Conservation (phyloP, 1,284 basidiomycete species). For the Papiliotrema nemorosa region DNA sequence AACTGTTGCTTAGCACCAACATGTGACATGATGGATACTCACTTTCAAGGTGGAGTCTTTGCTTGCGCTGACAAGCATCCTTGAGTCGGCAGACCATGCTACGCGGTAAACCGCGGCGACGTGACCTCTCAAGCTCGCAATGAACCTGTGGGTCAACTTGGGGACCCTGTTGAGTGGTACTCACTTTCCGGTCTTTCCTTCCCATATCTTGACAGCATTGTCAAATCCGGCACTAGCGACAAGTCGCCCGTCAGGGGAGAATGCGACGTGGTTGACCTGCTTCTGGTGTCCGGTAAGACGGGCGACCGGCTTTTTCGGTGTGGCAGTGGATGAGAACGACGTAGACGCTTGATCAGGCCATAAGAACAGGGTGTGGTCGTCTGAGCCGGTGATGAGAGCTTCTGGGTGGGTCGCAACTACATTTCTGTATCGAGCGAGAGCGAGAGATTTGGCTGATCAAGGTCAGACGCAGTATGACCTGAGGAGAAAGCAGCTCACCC, state of each 20-base stretch:
- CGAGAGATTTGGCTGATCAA: conserved; percentile 70
- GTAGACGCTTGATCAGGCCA: conserved; percentile 58
- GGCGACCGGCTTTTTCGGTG: conserved; percentile 72
- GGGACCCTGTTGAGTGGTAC: conserved; percentile 19
- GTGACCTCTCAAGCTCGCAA: conserved; percentile 87
- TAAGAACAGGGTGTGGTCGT: conserved; percentile 91
- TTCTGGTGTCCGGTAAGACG: conserved; percentile 93
- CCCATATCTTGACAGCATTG: conserved; percentile 89
- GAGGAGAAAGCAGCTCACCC: conserved; percentile 53
- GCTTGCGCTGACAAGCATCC: conserved; percentile 86
- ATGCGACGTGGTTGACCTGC: conserved; percentile 91
- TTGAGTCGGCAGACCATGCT: conserved; percentile 91
- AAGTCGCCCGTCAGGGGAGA: conserved; percentile 90
- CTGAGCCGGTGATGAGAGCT: conserved; percentile 85
- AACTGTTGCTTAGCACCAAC: conserved; percentile 52
- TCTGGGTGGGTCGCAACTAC: conserved; percentile 69
- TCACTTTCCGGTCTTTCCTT: conserved; percentile 82
- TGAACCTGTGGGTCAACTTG: conserved; percentile 56
- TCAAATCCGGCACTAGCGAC: conserved; percentile 91
- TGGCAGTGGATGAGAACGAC: conserved; percentile 56
- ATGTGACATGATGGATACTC: conserved; percentile 22
- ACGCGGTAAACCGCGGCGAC: conserved; percentile 91
- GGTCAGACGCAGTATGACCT: neutral
- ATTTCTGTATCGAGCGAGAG: conserved; percentile 68
- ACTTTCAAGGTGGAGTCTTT: conserved; percentile 96